Conservation (phyloP, 116 monocot genomes). For the Phalaenopsis hybrid region DNA sequence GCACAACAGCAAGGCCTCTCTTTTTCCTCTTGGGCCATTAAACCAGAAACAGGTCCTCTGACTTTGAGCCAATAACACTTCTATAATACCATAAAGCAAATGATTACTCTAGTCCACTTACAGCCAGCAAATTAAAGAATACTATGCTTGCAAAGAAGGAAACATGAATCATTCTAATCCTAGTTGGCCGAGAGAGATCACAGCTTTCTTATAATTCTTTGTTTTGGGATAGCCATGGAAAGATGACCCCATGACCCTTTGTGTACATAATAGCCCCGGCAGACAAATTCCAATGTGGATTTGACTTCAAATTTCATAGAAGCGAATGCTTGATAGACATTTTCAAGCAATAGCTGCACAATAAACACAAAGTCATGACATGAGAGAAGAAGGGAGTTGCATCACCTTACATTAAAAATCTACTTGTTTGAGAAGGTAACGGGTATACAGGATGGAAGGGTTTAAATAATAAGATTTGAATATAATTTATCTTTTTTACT, state of each 20-base stretch:
- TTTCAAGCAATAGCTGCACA: neutral
- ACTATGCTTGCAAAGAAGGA: neutral
- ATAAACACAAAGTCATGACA: neutral
- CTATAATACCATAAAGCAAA: neutral
- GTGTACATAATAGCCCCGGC: neutral
- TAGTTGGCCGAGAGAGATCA: neutral
- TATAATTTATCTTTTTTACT: too few species aligned
- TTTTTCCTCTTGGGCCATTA: constrained; percentile 27
- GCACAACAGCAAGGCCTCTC: constrained; percentile 15
- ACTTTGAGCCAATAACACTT: neutral
- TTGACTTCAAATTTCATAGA: neutral
- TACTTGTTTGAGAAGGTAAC: constrained; percentile 1
- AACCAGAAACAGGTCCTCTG: neutral
- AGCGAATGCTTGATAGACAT: neutral
- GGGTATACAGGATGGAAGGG: too few species aligned
- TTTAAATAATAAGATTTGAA: neutral
- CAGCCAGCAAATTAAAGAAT: neutral
- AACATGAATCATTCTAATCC: neutral
- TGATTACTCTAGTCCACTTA: neutral
- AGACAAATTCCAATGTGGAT: neutral
- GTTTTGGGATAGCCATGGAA: neutral
- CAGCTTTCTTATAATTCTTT: neutral
- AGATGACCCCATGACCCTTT: neutral
- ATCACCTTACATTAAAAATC: neutral
- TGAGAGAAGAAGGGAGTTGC: neutral